These are phyloP conservation scores for Elsinoe perseae DNA, from an alignment of 2,329 filamentous ascomycete species.

Conservation along the genomic window DNA sequence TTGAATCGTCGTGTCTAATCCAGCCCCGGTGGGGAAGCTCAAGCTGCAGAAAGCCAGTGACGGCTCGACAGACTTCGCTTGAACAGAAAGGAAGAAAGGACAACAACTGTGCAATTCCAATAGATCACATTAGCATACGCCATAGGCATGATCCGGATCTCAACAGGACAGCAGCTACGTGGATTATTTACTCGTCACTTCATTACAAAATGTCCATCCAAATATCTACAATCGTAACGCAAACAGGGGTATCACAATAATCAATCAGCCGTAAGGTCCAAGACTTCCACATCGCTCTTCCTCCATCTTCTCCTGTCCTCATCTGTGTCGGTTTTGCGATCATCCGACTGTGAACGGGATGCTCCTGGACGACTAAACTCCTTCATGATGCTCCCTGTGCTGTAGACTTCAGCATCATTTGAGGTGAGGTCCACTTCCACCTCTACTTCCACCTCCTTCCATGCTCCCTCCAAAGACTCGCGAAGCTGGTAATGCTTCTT, in stretches of 20 bases:
- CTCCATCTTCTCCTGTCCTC: slow-evolving; percentile 23
- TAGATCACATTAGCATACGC: background rate
- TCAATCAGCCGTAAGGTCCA: slow-evolving; percentile 28
- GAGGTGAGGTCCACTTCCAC: slow-evolving; percentile 21
- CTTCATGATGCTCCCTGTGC: slow-evolving; percentile 18
- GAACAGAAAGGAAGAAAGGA: background rate
- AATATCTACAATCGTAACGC: slow-evolving; percentile 11
- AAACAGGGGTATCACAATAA: slow-evolving; percentile 15
- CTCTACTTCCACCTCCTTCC: slow-evolving; percentile 26
- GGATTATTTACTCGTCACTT: background rate
- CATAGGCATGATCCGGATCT: background rate
- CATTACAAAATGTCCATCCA: slow-evolving; percentile 3
- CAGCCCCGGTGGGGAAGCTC: slow-evolving; percentile 14
- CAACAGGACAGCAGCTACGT: background rate
- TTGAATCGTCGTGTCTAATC: background rate
- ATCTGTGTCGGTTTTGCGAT: background rate
- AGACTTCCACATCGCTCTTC: slow-evolving; percentile 30
- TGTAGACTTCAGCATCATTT: background rate
- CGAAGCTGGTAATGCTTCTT: slow-evolving; percentile 27
- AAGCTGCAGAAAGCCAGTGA: slow-evolving; percentile 7
- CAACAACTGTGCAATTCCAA: background rate
- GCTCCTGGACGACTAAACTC: slow-evolving; percentile 21
- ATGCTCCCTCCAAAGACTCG: slow-evolving; percentile 28
- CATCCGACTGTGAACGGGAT: slow-evolving; percentile 14
- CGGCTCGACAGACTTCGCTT: slow-evolving; percentile 12